A percentile compares a stretch with the other conserved stretches of the same genome.
Conservation (phyloP, 2,329 filamentous ascomycete species). For the Fusarium sublunatum region DNA sequence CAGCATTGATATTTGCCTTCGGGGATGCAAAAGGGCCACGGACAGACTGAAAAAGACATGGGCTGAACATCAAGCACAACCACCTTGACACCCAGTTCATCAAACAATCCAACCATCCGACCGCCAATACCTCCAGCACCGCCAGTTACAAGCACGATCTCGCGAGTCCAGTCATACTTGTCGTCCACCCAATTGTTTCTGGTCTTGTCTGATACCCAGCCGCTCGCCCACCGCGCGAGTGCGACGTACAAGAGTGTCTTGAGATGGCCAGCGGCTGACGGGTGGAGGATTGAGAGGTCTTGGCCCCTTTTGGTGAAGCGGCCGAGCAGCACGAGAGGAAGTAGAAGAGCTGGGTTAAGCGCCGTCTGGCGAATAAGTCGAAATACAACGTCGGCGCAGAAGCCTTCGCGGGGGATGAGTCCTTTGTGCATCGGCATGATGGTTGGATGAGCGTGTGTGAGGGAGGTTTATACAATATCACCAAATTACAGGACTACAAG, state of each 20-base stretch:
- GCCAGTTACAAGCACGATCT: constrained; percentile 80
- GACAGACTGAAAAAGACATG: constrained; percentile 64
- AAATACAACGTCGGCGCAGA: constrained; percentile 70
- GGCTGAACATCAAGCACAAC: constrained; percentile 77
- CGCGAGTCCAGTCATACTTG: constrained; percentile 72
- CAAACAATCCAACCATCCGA: constrained; percentile 72
- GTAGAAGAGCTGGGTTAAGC: constrained; percentile 72
- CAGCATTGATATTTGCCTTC: constrained; percentile 3
- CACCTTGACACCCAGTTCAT: constrained; percentile 72
- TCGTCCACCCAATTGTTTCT: constrained; percentile 53
- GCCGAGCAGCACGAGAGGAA: constrained; percentile 72
- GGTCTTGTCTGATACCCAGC: constrained; percentile 50
- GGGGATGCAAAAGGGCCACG: constrained; percentile 33
- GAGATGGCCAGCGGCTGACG: constrained; percentile 62
- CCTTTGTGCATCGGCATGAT: constrained; percentile 60
- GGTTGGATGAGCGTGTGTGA: constrained; percentile 6
- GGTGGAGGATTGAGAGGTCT: constrained; percentile 64
- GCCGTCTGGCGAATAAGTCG: constrained; percentile 68
- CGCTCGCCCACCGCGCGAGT: constrained; percentile 44
- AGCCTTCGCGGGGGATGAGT: constrained; percentile 66
- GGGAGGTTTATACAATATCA: constrained; percentile 7
- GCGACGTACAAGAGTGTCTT: constrained; percentile 49
- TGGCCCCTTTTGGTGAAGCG: constrained; percentile 72
- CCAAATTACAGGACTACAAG: background rate
- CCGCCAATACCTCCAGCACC: constrained; percentile 80